Evolutionary conservation across 805 yeast genomes (phyloP), one percentile per base, ranked within the genome.

Genomic region (Candida sphagnicola): DNA sequence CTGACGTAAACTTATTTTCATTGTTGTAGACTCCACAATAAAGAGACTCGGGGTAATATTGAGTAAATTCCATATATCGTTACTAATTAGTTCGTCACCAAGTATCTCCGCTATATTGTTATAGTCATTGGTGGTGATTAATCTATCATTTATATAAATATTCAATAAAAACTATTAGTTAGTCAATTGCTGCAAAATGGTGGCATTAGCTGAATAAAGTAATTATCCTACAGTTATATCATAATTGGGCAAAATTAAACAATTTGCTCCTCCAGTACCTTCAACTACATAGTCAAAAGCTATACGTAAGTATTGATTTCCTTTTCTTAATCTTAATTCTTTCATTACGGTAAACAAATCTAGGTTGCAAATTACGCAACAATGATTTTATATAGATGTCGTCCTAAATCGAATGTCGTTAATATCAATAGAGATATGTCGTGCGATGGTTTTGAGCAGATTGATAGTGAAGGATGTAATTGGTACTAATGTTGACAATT

Each of bases 51-150:
- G n/a, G 2, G 36, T 28, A 28, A 44, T 43, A 5, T 38, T 38
- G 10, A 49, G 39, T 2, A 38, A 35, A 6, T 37, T 31, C 50
- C 51, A 50, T 14, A 41, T 19, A 6, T 21, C 13, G 13, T 38
- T 19, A 10, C 33, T 31, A 8, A 16, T 12, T 8, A 44, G 34
- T 10, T 29, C 37, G 3, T 15, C 16, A 8, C 51, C 45, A 6
- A 53, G 25, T 10, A 19, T 29, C 13, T 50, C 55, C 1, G 49
- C 13, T n/a, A 48, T 31, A 3, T 35, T 23, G 17, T 41, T 44
- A 29, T 44, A 44, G 28, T 34, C 30, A 11, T 35, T 23, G 8
- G 36, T 14, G 4, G 17, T 24, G 11, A 49, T 28, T 14, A 23
- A 28, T 2, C 28, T 23, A 3, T 40, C 43, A 30, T 53, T 53